Percentiles rank a stretch among this genome's conserved stretches.
phyloP scores from a whole-genome alignment of 352 stramenopile species.

The Globisporangium orthogonon region DNA sequence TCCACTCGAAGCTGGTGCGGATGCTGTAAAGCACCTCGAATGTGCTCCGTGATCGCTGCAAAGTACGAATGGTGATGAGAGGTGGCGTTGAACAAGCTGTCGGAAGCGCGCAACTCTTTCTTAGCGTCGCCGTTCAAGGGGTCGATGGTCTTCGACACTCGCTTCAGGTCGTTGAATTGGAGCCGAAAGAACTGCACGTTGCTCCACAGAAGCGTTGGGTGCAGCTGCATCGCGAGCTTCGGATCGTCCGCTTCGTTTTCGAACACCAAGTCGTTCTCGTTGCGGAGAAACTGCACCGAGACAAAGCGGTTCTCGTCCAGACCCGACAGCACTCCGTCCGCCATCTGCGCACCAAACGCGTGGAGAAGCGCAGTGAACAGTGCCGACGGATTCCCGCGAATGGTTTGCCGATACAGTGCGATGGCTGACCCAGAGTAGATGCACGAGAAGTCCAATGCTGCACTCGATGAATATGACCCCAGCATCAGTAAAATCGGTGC shows the following conservation, averaged over 20 bases:
- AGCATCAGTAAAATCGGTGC: slow-evolving; percentile 55
- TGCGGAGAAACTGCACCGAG: slow-evolving; percentile 48
- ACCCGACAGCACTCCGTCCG: slow-evolving; percentile 40
- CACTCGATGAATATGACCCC: slow-evolving; percentile 51
- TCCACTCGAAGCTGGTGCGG: slow-evolving; percentile 24
- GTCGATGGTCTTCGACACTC: slow-evolving; percentile 6
- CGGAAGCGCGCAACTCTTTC: neutral
- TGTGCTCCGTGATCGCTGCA: slow-evolving; percentile 3
- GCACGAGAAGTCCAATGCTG: slow-evolving; percentile 28
- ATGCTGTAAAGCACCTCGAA: slow-evolving; percentile 8
- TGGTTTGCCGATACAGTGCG: slow-evolving; percentile 36
- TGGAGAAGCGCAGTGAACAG: slow-evolving; percentile 56
- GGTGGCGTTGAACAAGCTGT: slow-evolving; percentile 4
- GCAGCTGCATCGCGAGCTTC: slow-evolving; percentile 35
- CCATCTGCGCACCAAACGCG: slow-evolving; percentile 45
- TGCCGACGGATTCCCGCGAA: slow-evolving; percentile 47
- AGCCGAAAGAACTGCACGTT: slow-evolving; percentile 51
- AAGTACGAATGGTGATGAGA: slow-evolving; percentile 5
- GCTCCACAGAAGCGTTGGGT: slow-evolving; percentile 34
- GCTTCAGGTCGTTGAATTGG: slow-evolving; percentile 43
- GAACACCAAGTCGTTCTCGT: slow-evolving; percentile 48
- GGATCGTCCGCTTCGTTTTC: slow-evolving; percentile 40
- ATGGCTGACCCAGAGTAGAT: slow-evolving; percentile 8
- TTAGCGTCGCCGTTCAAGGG: neutral
- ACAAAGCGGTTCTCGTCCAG: slow-evolving; percentile 49